Conservation (phyloP, 768 basidiomycete genomes). For the Boletus rubroflammeus region DNA sequence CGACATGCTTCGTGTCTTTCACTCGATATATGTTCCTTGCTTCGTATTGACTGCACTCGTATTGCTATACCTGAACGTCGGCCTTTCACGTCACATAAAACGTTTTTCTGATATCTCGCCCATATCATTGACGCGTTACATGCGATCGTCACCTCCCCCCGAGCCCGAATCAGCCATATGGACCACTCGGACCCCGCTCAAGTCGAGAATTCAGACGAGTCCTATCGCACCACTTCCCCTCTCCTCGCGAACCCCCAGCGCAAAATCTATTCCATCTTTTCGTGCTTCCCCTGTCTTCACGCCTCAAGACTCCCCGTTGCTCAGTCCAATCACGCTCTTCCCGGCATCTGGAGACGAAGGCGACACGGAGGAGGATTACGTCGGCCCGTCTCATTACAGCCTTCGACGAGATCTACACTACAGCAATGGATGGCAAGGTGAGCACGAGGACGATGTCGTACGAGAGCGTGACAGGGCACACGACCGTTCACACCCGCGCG, state of each 20-base stretch:
- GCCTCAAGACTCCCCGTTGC: constrained; percentile 38
- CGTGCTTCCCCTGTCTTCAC: constrained; percentile 38
- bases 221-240: constrained; percentile 38
- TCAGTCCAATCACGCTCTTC: constrained; percentile 35
- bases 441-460: constrained; percentile 8
- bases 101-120: constrained; percentile 26
- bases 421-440: constrained; percentile 30
- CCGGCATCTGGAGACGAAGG: constrained; percentile 43
- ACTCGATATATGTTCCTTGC: constrained; percentile 60
- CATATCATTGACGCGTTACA: constrained; percentile 33
- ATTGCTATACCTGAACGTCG: constrained; percentile 45
- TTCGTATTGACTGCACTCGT: constrained; percentile 50
- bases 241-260: constrained; percentile 40
- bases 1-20: constrained; percentile 59
- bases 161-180: constrained; percentile 38
- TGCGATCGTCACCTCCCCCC: constrained; percentile 19
- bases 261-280: constrained; percentile 34
- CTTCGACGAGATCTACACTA: constrained; percentile 37
- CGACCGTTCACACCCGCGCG: background rate
- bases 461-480: background rate
- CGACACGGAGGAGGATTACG: constrained; percentile 40
- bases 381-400: constrained; percentile 50
- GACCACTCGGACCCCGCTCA: constrained; percentile 43
- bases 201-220: constrained; percentile 35
- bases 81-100: constrained; percentile 14